Percentiles rank a stretch among this genome's conserved stretches.
Conservation (phyloP, 495 filamentous ascomycete species). For the Cercophora sp. region DNA sequence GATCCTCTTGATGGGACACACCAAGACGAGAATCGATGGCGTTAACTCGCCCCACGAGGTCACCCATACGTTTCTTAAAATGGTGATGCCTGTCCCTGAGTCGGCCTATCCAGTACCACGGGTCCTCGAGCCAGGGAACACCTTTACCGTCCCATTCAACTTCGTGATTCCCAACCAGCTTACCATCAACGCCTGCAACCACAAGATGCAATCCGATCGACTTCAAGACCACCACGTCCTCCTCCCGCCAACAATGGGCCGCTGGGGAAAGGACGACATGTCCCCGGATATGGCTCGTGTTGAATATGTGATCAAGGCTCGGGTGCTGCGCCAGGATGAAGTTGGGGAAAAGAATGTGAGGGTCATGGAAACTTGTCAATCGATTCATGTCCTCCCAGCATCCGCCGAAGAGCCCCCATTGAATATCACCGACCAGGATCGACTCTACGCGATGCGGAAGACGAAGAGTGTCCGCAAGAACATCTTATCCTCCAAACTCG, state of each 20-base stretch:
- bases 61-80: conserved; percentile 66
- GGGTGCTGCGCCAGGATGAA: conserved; percentile 39
- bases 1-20: conserved; percentile 73
- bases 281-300: conserved; percentile 77
- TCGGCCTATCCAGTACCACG: conserved; percentile 65
- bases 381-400: conserved; percentile 74
- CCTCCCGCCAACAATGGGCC: conserved; percentile 78
- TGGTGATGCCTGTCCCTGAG: conserved; percentile 73
- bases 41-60: conserved; percentile 40
- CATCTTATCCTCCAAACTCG: conserved; percentile 72
- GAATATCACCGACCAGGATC: conserved; percentile 52
- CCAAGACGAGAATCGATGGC: conserved; percentile 39
- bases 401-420: conserved; percentile 74
- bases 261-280: conserved; percentile 72
- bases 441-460: conserved; percentile 64
- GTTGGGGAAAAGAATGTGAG: conserved; percentile 23
- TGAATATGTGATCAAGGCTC: conserved; percentile 66
- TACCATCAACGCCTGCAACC: conserved; percentile 51
- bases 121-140: conserved; percentile 60
- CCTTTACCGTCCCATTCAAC: conserved; percentile 75
- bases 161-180: conserved; percentile 81
- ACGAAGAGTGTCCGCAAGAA: conserved; percentile 77
- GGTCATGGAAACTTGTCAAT: conserved; percentile 48
- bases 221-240: conserved; percentile 69
- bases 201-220: conserved; percentile 45